These are phyloP conservation scores for Peronosclerospora sorghi DNA, from an alignment of 352 stramenopile genomes.

Conservation along the genomic window DNA sequence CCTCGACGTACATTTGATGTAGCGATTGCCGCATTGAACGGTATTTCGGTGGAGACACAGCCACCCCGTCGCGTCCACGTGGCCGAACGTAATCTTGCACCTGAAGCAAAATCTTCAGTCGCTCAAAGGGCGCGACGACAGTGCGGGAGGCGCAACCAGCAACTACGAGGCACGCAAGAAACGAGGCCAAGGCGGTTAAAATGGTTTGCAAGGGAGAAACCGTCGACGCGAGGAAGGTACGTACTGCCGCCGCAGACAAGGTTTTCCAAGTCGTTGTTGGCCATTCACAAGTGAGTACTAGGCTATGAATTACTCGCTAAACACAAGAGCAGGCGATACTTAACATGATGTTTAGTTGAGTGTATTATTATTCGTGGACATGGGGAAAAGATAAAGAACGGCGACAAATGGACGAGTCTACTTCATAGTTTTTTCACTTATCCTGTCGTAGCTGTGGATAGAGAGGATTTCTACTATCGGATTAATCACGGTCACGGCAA, in stretches of 20 bases:
- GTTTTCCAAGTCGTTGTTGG: slow-evolving; percentile 42
- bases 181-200: not conserved
- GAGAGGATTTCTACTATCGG: no score
- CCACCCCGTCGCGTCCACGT: not conserved
- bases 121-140: slow-evolving; percentile 57
- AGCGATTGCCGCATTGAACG: slow-evolving; percentile 44
- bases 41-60: slow-evolving; percentile 29
- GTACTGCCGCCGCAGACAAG: slow-evolving; percentile 65
- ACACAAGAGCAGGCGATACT: no score
- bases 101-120: slow-evolving; percentile 74
- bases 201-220: not conserved
- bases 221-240: slow-evolving; percentile 4
- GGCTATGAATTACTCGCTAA: no score
- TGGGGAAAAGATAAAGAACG: no score
- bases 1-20: slow-evolving; percentile 45
- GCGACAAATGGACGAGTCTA: no score
- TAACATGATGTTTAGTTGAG: no score
- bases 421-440: no score
- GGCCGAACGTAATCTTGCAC: slow-evolving; percentile 58
- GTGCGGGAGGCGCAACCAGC: slow-evolving; percentile 59
- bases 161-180: slow-evolving; percentile 17
- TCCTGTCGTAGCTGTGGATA: no score
- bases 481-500: no score
- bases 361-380: no score
- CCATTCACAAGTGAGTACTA: slow-evolving; percentile 10